phyloP scores from a whole-genome alignment of 805 yeast genomes.

The Wickerhamomyces canadensis region DNA sequence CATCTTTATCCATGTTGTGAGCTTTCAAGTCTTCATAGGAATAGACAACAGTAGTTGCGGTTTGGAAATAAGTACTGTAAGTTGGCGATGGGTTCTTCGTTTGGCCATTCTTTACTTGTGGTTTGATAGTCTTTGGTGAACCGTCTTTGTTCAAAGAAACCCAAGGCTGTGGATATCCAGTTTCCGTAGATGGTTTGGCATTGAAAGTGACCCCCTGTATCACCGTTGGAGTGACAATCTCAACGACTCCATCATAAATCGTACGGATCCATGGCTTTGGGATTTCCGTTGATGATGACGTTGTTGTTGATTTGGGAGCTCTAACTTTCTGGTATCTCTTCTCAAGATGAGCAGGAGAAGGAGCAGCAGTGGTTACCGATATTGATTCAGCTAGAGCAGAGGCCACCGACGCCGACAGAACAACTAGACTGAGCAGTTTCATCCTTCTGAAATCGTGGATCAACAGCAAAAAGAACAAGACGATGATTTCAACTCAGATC shows the following conservation, averaged over 20 bases:
- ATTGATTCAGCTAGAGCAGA: background rate
- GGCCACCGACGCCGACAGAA: background rate
- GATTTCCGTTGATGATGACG: slow-evolving; percentile 29
- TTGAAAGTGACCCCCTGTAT: slow-evolving; percentile 51
- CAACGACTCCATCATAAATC: slow-evolving; percentile 46
- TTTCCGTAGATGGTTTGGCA: slow-evolving; percentile 38
- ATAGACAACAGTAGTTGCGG: slow-evolving; percentile 52
- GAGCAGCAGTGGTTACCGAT: too few species aligned
- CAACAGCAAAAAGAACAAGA: too few species aligned
- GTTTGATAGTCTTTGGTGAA: slow-evolving; percentile 70
- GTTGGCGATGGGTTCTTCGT: slow-evolving; percentile 65
- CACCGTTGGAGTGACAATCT: slow-evolving; percentile 67
- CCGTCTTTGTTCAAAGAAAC: slow-evolving; percentile 73
- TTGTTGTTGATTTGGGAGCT: slow-evolving; percentile 25
- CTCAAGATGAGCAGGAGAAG: slow-evolving; percentile 9
- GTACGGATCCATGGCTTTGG: slow-evolving; percentile 74
- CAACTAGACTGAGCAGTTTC: background rate
- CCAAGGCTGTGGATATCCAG: slow-evolving; percentile 77
- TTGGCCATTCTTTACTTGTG: slow-evolving; percentile 67
- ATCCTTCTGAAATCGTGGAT: too few species aligned
- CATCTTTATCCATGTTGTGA: slow-evolving; percentile 64
- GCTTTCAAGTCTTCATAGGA: slow-evolving; percentile 63
- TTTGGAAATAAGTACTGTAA: slow-evolving; percentile 71
- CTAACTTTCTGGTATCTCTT: slow-evolving; percentile 28
- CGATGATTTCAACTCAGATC: background rate